A percentile compares a stretch with the other conserved stretches of the same genome.
Evolutionary conservation across 2,329 filamentous ascomycete species (phyloP).

Genomic region (Graphium sp.): DNA sequence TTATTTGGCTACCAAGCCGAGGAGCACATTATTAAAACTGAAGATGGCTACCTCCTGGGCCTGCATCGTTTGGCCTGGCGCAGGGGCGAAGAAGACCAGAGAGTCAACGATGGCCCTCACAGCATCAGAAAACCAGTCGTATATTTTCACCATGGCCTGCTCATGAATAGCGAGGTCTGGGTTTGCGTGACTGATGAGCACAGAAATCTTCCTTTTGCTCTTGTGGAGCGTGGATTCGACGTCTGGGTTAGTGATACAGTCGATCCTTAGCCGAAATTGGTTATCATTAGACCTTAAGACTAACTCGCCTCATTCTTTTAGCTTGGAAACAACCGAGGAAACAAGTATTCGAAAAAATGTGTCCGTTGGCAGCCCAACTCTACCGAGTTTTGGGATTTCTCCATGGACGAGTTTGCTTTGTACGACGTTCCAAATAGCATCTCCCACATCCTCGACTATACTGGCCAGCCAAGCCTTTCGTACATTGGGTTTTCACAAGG

Average conservation of each 20-base stretch:
- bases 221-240: constrained; percentile 86
- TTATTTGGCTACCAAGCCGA: constrained; percentile 86
- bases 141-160: constrained; percentile 85
- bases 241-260: constrained; percentile 55
- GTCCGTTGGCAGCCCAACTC: constrained; percentile 59
- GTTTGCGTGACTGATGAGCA: constrained; percentile 78
- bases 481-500: constrained; percentile 97
- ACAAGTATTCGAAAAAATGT: constrained; percentile 98
- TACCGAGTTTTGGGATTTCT: constrained; percentile 86
- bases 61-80: constrained; percentile 75
- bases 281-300: too few species aligned
- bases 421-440: constrained; percentile 95
- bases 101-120: constrained; percentile 55
- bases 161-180: constrained; percentile 99
- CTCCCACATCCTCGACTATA: constrained; percentile 74
- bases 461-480: constrained; percentile 66
- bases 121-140: constrained; percentile 69
- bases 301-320: too few species aligned
- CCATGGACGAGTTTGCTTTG: constrained; percentile 95
- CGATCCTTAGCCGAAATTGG: neutral
- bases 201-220: constrained; percentile 70
- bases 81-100: constrained; percentile 62
- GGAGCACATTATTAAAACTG: constrained; percentile 89
- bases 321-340: constrained; percentile 94
- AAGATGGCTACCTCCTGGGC: constrained; percentile 83